phyloP scores from a whole-genome alignment of 2,329 filamentous ascomycete species.

The Aspergillus vadensis region DNA sequence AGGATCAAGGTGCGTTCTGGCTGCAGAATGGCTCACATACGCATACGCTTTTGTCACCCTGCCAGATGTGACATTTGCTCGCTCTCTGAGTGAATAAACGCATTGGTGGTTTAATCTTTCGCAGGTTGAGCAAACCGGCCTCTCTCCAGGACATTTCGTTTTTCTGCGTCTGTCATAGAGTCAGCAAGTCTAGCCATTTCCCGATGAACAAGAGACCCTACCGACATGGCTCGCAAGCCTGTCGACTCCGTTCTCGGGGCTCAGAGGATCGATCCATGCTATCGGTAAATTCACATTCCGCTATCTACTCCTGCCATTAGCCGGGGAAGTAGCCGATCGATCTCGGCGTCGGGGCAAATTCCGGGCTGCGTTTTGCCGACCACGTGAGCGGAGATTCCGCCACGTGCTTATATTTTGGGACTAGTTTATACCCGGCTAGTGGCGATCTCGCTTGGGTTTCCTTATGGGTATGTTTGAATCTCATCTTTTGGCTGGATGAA shows the following conservation, averaged over 20 bases:
- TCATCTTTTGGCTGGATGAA: too few species aligned
- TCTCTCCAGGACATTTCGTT: slow-evolving; percentile 14
- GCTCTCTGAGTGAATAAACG: background rate
- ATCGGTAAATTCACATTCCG: background rate
- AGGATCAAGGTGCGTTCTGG: too few species aligned
- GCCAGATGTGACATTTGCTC: background rate
- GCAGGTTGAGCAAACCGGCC: slow-evolving; percentile 13
- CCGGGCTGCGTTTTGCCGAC: too few species aligned
- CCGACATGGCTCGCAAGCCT: slow-evolving; percentile 17
- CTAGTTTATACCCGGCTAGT: too few species aligned
- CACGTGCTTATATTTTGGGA: too few species aligned
- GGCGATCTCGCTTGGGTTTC: too few species aligned
- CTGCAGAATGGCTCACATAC: background rate
- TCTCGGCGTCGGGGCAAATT: too few species aligned
- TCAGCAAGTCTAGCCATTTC: background rate
- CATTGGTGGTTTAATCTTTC: slow-evolving; percentile 11
- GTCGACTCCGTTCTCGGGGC: background rate
- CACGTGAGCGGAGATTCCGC: too few species aligned
- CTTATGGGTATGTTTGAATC: too few species aligned
- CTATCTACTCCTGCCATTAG: too few species aligned
- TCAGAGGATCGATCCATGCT: background rate
- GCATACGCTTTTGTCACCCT: background rate
- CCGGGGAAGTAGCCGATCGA: too few species aligned
- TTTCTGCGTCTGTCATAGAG: slow-evolving; percentile 9
- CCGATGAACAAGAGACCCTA: background rate